These are phyloP conservation scores for Tympanopsis confertula DNA, from an alignment of 2,329 filamentous ascomycete genomes.

Conservation along the genomic window DNA sequence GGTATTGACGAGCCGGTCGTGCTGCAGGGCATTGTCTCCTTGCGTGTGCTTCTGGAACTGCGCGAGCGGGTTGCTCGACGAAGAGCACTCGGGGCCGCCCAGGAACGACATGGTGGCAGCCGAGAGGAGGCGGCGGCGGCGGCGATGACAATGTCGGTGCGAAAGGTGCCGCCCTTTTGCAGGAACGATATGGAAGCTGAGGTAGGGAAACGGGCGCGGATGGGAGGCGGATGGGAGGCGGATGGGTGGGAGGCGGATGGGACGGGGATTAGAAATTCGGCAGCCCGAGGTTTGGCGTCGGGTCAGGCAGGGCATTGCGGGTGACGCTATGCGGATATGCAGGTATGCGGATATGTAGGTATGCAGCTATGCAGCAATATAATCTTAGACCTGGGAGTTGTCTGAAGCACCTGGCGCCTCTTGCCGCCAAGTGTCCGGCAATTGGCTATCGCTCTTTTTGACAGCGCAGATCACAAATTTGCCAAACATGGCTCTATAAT, in stretches of 20 bases:
- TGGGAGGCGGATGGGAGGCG: neutral
- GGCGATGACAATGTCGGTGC: neutral
- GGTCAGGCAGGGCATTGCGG: no score
- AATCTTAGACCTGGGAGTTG: no score
- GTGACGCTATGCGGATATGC: no score
- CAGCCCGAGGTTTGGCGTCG: neutral
- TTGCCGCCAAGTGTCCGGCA: no score
- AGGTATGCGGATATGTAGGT: no score
- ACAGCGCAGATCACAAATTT: no score
- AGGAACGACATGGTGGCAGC: conserved; percentile 72
- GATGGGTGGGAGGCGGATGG: neutral
- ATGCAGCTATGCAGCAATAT: no score
- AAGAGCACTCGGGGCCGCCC: conserved; percentile 91
- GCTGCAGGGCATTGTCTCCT: conserved; percentile 88
- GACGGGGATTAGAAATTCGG: neutral
- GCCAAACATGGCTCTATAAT: no score
- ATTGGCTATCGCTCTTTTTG: no score
- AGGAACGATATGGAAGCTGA: neutral
- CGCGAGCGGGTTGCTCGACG: conserved; percentile 85
- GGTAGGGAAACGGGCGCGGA: neutral
- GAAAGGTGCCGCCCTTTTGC: no score
- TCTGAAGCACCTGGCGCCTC: no score
- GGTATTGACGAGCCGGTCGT: conserved; percentile 73
- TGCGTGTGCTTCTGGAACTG: conserved; percentile 96
- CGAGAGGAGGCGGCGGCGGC: neutral